These are phyloP conservation scores for Hypoxylon lenormandii DNA, from an alignment of 495 filamentous ascomycete species.

Conservation along the genomic window DNA sequence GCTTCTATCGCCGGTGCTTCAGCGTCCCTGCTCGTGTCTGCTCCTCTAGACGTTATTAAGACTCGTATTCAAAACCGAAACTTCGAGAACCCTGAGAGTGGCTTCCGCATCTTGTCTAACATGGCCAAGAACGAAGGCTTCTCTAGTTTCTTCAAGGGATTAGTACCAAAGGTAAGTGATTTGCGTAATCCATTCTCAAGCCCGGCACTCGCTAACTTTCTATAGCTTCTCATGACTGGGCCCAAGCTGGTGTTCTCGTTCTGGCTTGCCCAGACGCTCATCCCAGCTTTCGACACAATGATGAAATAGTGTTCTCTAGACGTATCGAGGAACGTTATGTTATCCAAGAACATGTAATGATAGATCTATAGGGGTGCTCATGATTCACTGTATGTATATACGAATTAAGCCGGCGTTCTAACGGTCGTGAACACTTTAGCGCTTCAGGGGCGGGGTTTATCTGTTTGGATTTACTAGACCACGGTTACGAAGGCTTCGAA, in stretches of 20 bases:
- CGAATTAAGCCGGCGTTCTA: conserved; percentile 43
- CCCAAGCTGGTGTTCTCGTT: conserved; percentile 99
- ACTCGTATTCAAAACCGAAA: conserved; percentile 99
- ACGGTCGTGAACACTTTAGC: conserved; percentile 32
- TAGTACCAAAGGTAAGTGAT: conserved; percentile 81
- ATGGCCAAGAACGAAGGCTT: conserved; percentile 92
- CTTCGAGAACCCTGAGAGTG: conserved; percentile 96
- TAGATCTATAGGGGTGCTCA: conserved; percentile 23
- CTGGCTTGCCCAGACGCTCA: conserved; percentile 96
- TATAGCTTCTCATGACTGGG: conserved; percentile 90
- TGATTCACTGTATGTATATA: conserved; percentile 43
- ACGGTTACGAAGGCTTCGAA: conserved; percentile 25
- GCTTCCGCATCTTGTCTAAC: conserved; percentile 87
- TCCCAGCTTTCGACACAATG: conserved; percentile 69
- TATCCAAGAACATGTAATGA: conserved; percentile 26
- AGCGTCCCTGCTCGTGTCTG: conserved; percentile 90
- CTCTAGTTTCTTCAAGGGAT: conserved; percentile 93
- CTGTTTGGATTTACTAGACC: conserved; percentile 35
- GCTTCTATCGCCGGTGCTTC: conserved; percentile 94
- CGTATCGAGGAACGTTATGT: neutral
- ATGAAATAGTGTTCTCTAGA: conserved; percentile 38
- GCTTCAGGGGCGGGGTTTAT: conserved; percentile 19
- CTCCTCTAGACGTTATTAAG: conserved; percentile 98
- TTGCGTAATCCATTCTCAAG: neutral
- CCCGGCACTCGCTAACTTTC: neutral